These are phyloP conservation scores for Pseudogymnoascus sp. DNA, from an alignment of 2,329 filamentous ascomycete species.

Conservation along the genomic window DNA sequence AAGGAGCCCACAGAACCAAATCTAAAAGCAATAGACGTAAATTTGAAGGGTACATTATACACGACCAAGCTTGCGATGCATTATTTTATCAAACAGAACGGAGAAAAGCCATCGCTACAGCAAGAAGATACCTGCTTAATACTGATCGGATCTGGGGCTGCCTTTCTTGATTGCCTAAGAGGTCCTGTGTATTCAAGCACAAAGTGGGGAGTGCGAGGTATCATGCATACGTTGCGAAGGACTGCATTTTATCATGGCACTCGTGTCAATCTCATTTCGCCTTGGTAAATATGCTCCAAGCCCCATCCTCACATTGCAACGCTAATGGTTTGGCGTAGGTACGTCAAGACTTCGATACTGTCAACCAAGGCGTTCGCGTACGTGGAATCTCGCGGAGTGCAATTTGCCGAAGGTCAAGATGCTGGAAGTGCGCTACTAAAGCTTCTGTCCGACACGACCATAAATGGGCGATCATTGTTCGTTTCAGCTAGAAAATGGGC, in stretches of 20 bases:
- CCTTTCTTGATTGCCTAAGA: conserved; percentile 28
- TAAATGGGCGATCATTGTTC: conserved; percentile 29
- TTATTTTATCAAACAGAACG: conserved; percentile 30
- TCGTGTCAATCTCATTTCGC: conserved; percentile 31
- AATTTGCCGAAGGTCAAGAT: conserved; percentile 23
- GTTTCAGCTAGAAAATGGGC: conserved; percentile 28
- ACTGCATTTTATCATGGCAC: conserved; percentile 28
- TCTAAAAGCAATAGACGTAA: conserved; percentile 24
- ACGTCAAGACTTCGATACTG: conserved; percentile 28
- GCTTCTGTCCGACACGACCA: conserved; percentile 21
- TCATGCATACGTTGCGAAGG: conserved; percentile 30
- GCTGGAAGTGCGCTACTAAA: conserved; percentile 22
- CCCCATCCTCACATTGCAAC: neutral
- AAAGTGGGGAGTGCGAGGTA: conserved; percentile 32
- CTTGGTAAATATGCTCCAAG: conserved; percentile 25
- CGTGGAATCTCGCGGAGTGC: conserved; percentile 22
- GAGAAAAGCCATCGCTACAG: conserved; percentile 16
- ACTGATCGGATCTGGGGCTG: conserved; percentile 29
- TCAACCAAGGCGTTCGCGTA: conserved; percentile 22
- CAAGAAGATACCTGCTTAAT: conserved; percentile 27
- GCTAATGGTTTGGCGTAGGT: conserved; percentile 20
- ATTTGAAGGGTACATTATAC: conserved; percentile 25
- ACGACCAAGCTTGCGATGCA: conserved; percentile 27
- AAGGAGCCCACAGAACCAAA: conserved; percentile 24
- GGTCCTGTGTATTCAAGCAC: conserved; percentile 29